Percentiles rank a stretch among this genome's conserved stretches.
Conservation (phyloP, 805 yeast species). For the Candida pini region DNA sequence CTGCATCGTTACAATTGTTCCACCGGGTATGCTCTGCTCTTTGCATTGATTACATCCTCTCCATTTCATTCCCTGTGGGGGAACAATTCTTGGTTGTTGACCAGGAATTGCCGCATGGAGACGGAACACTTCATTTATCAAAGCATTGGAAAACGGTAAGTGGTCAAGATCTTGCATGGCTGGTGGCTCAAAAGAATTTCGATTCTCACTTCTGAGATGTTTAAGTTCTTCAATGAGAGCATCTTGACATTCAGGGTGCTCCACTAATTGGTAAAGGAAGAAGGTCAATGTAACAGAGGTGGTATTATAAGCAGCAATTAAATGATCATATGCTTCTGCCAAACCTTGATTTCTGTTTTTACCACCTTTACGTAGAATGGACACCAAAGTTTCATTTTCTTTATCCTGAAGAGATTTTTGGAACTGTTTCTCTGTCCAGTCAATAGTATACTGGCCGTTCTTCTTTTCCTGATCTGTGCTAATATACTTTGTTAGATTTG, state of each 20-base stretch:
- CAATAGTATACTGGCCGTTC: slow-evolving; percentile 35
- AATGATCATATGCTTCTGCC: slow-evolving; percentile 47
- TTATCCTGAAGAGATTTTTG: slow-evolving; percentile 12
- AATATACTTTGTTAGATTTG: slow-evolving; percentile 50
- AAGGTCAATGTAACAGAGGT: slow-evolving; percentile 62
- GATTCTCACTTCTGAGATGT: slow-evolving; percentile 16
- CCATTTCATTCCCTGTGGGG: slow-evolving; percentile 13
- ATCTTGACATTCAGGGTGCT: slow-evolving; percentile 41
- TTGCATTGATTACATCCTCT: slow-evolving; percentile 15
- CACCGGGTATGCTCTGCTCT: slow-evolving; percentile 33
- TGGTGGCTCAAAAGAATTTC: slow-evolving; percentile 24
- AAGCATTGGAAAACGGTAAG: slow-evolving; percentile 54
- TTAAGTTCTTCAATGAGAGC: slow-evolving; percentile 40
- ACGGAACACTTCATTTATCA: slow-evolving; percentile 55
- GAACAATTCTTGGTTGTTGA: slow-evolving; percentile 53
- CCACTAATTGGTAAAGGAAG: slow-evolving; percentile 51
- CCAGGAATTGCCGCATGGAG: slow-evolving; percentile 72
- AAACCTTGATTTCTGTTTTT: slow-evolving; percentile 12
- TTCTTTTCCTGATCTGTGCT: slow-evolving; percentile 34
- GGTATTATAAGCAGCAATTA: slow-evolving; percentile 76
- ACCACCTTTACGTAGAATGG: slow-evolving; percentile 13
- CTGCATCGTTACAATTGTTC: slow-evolving; percentile 50
- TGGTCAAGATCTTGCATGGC: slow-evolving; percentile 43
- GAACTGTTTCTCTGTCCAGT: slow-evolving; percentile 38
- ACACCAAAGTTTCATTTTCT: slow-evolving; percentile 14